Evolutionary conservation across 352 stramenopile genomes (phyloP).

Genomic region (Globisporangium orthogonon): DNA sequence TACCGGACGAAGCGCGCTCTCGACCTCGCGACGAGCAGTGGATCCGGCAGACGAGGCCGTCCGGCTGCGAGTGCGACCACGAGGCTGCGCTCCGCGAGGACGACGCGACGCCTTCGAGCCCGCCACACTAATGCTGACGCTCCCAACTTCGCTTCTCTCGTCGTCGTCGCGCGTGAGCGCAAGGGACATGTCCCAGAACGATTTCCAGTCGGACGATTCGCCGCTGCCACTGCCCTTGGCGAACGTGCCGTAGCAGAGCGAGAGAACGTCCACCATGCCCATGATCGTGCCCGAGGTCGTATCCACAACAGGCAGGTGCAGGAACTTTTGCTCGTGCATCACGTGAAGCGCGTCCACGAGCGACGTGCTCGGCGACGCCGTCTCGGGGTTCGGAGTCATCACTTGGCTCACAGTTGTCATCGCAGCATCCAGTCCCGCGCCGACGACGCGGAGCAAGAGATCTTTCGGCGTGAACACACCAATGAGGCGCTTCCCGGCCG

Average conservation of each 20-base stretch:
- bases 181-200: slow-evolving; percentile 88
- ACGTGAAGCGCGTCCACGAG: slow-evolving; percentile 96
- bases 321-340: slow-evolving; percentile 97
- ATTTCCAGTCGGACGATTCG: slow-evolving; percentile 73
- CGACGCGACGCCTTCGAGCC: slow-evolving; percentile 39
- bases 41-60: slow-evolving; percentile 45
- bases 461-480: slow-evolving; percentile 98
- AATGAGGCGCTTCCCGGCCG: slow-evolving; percentile 76
- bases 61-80: slow-evolving; percentile 29
- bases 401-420: slow-evolving; percentile 89
- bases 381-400: slow-evolving; percentile 97
- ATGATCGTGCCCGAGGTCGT: slow-evolving; percentile 58
- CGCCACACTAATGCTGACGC: slow-evolving; percentile 54
- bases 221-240: slow-evolving; percentile 54
- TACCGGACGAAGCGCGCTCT: slow-evolving; percentile 67
- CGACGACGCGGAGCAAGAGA: slow-evolving; percentile 93
- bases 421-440: slow-evolving; percentile 87
- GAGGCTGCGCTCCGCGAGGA: slow-evolving; percentile 17
- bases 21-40: slow-evolving; percentile 38
- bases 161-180: slow-evolving; percentile 67
- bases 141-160: slow-evolving; percentile 52
- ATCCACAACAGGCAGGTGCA: slow-evolving; percentile 96
- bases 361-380: slow-evolving; percentile 87
- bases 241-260: slow-evolving; percentile 86
- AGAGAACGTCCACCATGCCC: slow-evolving; percentile 84